phyloP scores from a whole-genome alignment of 139 green algal genomes.

The Chlorella sorokiniana region DNA sequence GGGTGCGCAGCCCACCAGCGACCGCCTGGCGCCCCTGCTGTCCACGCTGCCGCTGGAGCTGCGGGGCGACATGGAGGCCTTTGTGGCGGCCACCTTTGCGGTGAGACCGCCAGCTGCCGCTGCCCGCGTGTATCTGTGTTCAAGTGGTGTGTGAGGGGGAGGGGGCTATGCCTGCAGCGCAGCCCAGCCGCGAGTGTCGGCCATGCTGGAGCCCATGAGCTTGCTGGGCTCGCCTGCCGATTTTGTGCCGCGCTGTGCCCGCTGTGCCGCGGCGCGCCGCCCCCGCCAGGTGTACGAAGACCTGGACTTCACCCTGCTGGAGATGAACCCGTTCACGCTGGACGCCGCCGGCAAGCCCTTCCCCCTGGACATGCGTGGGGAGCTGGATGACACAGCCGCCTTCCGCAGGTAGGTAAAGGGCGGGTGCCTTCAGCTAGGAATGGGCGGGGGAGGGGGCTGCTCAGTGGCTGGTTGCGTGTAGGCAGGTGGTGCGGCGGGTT shows the following conservation, averaged over 20 bases:
- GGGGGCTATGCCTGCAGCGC: too few relatives aligned
- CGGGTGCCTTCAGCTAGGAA: neutral
- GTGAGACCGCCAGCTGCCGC: too few relatives aligned
- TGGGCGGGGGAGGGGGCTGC: neutral
- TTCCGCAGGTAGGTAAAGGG: slow-evolving; percentile 75
- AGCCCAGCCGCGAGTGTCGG: too few relatives aligned
- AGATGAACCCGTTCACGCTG: slow-evolving; percentile 97
- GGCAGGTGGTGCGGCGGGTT: neutral
- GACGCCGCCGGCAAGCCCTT: slow-evolving; percentile 62
- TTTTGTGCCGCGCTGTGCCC: neutral
- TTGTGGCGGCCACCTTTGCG: slow-evolving; percentile 56
- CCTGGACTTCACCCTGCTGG: slow-evolving; percentile 88
- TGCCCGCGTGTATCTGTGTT: neutral
- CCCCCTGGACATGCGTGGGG: slow-evolving; percentile 76
- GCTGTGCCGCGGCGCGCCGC: neutral
- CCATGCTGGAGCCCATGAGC: too few relatives aligned
- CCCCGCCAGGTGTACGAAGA: slow-evolving; percentile 50
- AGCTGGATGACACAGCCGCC: slow-evolving; percentile 92
- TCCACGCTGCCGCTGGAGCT: slow-evolving; percentile 73
- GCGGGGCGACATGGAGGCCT: slow-evolving; percentile 67
- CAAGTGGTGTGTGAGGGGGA: neutral
- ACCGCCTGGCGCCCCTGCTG: slow-evolving; percentile 72
- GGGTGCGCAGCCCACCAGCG: slow-evolving; percentile 25
- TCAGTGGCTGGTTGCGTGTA: neutral
- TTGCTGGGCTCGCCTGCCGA: neutral